Evolutionary conservation across 805 yeast species (phyloP).

Genomic region (Starmerella asiatica): DNA sequence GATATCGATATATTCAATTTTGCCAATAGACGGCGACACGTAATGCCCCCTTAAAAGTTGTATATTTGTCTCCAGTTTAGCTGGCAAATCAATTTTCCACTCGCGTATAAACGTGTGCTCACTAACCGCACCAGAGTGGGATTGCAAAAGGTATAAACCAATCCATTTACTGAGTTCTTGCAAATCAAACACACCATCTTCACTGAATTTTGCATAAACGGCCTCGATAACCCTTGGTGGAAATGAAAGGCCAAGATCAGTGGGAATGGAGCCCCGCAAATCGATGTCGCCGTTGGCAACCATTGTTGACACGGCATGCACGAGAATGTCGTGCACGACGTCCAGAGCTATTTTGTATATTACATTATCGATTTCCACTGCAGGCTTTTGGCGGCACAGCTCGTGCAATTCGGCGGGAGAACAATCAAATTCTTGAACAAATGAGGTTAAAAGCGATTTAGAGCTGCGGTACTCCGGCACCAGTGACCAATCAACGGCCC

Average conservation of each 20-base stretch:
- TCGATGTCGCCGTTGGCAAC: constrained; percentile 15
- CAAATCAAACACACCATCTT: constrained; percentile 32
- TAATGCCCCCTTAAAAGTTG: constrained; percentile 42
- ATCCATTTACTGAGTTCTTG: constrained; percentile 43
- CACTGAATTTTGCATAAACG: constrained; percentile 36
- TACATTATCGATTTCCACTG: constrained; percentile 39
- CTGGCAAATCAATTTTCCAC: constrained; percentile 33
- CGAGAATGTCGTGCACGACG: constrained; percentile 20
- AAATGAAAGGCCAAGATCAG: neutral
- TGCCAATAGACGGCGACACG: constrained; percentile 34
- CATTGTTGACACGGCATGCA: constrained; percentile 21
- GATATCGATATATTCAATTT: constrained; percentile 42
- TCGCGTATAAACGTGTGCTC: constrained; percentile 32
- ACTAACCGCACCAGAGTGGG: constrained; percentile 25
- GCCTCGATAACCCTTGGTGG: constrained; percentile 37
- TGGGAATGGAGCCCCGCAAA: neutral
- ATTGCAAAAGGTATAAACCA: constrained; percentile 41
- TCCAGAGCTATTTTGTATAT: constrained; percentile 28
- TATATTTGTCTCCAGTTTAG: constrained; percentile 48
- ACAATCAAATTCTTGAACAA: constrained; percentile 5
- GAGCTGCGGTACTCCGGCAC: constrained; percentile 20
- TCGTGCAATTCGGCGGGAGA: constrained; percentile 41
- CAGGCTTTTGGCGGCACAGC: constrained; percentile 42
- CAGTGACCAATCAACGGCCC: constrained; percentile 16
- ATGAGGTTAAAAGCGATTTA: neutral